Percentiles rank a stretch among this genome's conserved stretches.
Evolutionary conservation across 23 red algal genomes (phyloP).

Genomic region (Gracilaria domingensis): DNA sequence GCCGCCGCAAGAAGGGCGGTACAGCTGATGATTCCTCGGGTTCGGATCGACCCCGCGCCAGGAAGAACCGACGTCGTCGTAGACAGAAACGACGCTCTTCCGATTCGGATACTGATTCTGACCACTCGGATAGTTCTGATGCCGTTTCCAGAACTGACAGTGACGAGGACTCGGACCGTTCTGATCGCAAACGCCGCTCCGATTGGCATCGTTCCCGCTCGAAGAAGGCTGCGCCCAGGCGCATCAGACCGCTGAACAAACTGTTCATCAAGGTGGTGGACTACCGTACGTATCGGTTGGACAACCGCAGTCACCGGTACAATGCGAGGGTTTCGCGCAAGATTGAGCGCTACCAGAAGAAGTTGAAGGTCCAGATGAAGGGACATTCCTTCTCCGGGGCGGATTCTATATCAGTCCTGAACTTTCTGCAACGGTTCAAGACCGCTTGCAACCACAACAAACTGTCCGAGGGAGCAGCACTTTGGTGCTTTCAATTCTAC

Average conservation of each 20-base stretch:
- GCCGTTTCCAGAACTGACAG: not conserved
- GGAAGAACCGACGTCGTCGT: too few species aligned
- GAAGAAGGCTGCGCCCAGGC: not conserved
- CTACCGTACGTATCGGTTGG: constrained; percentile 6
- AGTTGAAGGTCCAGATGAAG: constrained; percentile 46
- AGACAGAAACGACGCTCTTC: too few species aligned
- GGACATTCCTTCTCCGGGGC: not conserved
- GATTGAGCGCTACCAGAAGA: constrained; percentile 3
- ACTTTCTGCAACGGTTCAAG: constrained; percentile 24
- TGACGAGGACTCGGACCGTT: not conserved
- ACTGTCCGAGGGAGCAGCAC: not conserved
- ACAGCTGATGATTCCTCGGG: too few species aligned
- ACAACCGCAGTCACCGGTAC: not conserved
- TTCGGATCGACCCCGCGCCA: too few species aligned
- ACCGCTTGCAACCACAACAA: not conserved
- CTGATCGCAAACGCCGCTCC: not conserved
- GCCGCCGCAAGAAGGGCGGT: too few species aligned
- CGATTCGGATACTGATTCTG: constrained; percentile 18
- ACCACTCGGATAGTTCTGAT: constrained; percentile 19
- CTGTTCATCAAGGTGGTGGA: constrained; percentile 2
- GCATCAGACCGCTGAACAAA: not conserved
- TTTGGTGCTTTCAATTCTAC: constrained; percentile 42
- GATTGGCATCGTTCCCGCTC: not conserved
- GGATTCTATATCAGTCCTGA: constrained; percentile 36
- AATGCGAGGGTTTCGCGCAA: not conserved